These are phyloP conservation scores for Irpex sp. DNA, from an alignment of 1,284 basidiomycete genomes.

Conservation along the genomic window DNA sequence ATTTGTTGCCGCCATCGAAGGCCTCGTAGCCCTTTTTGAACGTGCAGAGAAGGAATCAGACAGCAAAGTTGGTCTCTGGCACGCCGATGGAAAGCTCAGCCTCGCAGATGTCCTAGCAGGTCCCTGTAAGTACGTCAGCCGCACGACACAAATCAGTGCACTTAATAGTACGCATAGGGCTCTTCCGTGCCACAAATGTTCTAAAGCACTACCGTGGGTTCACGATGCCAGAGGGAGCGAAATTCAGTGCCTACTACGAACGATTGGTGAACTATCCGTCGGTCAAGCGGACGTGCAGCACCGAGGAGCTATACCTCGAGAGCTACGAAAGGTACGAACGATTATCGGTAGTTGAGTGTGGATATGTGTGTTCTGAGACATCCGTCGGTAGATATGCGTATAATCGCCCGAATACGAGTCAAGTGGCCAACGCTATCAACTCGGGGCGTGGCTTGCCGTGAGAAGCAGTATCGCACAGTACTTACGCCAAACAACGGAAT, in stretches of 20 bases:
- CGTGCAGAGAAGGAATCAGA: conserved; percentile 46
- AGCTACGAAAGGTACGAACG: conserved; percentile 63
- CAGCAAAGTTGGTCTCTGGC: conserved; percentile 54
- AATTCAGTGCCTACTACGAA: conserved; percentile 50
- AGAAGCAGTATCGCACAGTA: conserved; percentile 14
- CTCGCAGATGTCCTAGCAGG: conserved; percentile 69
- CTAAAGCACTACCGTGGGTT: conserved; percentile 71
- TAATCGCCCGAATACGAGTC: conserved; percentile 70
- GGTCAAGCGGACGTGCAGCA: conserved; percentile 69
- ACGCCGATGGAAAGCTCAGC: conserved; percentile 51
- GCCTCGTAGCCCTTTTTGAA: conserved; percentile 56
- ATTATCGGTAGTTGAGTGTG: background rate
- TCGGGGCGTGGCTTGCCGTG: conserved; percentile 56
- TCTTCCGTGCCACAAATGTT: conserved; percentile 63
- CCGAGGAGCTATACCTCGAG: conserved; percentile 70
- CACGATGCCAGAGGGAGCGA: conserved; percentile 43
- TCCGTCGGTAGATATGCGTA: conserved; percentile 53
- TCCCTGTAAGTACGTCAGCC: conserved; percentile 55
- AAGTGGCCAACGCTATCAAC: conserved; percentile 71
- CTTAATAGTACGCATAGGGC: conserved; percentile 38
- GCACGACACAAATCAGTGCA: background rate
- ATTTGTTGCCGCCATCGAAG: conserved; percentile 51
- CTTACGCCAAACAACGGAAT: too few relatives aligned
- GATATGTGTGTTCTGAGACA: background rate
- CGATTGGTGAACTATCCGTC: conserved; percentile 58